Base-by-base conservation (phyloP, 306 rosid species). In the Cotoneaster glaucophyllus region DNA sequence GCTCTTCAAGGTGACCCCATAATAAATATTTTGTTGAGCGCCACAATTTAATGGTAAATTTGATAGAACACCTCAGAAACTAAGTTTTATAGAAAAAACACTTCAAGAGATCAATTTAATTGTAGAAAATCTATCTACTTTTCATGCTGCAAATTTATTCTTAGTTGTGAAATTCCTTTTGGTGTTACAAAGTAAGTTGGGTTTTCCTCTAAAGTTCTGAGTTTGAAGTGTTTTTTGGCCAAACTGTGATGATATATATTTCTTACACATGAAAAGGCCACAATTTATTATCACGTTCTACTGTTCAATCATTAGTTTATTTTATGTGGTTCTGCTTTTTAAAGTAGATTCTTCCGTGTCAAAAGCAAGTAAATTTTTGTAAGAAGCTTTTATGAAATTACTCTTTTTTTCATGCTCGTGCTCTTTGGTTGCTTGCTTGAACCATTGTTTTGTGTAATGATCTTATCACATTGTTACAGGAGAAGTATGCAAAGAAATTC, bases 401-500 rank as follows among this genome's bases (percentile, higher is more conserved):
- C 11, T 1, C 44, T 53, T 14, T 63, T 61, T 5, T 52, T 50
- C 3, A 29, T 29, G 17, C 8, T 73, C 14, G 21, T 59, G 43
- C 26, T 73, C 8, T 73, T 17, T 24, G 62, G 12, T 39, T 72
- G 56, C 11, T 64, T 29, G 5, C 21, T 17, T 15, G 24, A 56
- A 58, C 13, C 28, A 24, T 57, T 17, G 18, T 70, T 28, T 73
- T 6, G 5, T 71, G n/a, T 71, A 52, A 65, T 63, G 61, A 39
- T 80, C 76, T 69, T 72, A 45, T 78, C 74, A 53, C 69, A 24
- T 76, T 74, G 66, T 68, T 56, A 44, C 90, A 92, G 98, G 79
- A 77, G 83, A 70, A 57, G 64, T 26, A 73, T 77, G 22, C 78
- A 85, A 76, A 29, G 80, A 24, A 21, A 63, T 85, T 66, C 83